phyloP scores from a whole-genome alignment of 805 yeast genomes.

The Saccharomycopsis javanensis region DNA sequence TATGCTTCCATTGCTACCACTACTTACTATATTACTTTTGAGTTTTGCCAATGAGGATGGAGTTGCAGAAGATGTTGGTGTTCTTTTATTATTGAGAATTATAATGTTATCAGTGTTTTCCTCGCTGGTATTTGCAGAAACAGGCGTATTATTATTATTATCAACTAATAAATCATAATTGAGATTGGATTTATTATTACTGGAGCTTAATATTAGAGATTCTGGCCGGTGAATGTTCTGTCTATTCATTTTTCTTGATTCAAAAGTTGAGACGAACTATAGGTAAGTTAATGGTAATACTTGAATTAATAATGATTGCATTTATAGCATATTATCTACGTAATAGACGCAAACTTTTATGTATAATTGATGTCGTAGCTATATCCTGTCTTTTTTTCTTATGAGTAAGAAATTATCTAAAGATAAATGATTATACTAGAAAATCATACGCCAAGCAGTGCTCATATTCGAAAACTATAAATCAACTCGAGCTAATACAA shows the following conservation, averaged over 20 bases:
- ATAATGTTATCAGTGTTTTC: slow-evolving; percentile 12
- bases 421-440: too few species aligned
- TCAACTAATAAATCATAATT: background rate
- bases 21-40: background rate
- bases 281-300: too few species aligned
- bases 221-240: slow-evolving; percentile 19
- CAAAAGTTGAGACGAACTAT: too few species aligned
- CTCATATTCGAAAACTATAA: too few species aligned
- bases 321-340: too few species aligned
- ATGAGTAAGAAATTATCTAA: too few species aligned
- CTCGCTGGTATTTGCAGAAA: background rate
- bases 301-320: too few species aligned
- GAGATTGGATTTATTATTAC: slow-evolving; percentile 4
- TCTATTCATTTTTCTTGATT: slow-evolving; percentile 19
- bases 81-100: slow-evolving; percentile 14
- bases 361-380: too few species aligned
- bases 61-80: slow-evolving; percentile 6
- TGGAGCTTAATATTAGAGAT: slow-evolving; percentile 7
- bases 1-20: background rate
- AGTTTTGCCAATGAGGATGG: slow-evolving; percentile 3
- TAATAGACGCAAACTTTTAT: too few species aligned
- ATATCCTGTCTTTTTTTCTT: too few species aligned
- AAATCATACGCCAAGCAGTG: too few species aligned
- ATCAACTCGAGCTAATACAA: too few species aligned
- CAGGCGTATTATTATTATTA: background rate